Base-by-base conservation (phyloP, 331 rosid genomes). In the Phaseolus coccineus region DNA sequence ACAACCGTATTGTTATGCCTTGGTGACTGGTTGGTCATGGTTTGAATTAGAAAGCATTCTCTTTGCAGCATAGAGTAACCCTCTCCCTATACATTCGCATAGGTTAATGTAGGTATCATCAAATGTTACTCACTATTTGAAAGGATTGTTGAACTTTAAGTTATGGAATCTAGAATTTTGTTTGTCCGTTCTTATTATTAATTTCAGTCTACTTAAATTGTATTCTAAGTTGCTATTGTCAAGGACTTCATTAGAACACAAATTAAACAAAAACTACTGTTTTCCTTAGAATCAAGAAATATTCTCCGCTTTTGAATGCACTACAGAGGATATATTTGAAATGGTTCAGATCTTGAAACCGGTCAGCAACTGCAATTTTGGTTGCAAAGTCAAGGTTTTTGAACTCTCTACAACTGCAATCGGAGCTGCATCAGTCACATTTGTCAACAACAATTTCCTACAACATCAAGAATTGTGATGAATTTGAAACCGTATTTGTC, bases 181-280 rank as follows among this genome's bases (percentile, higher is more conserved):
- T 64, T 35, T 73, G 4, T 6, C 59, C 33, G 9, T 53, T 65
- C 37, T 28, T 71, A 19, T 53, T 46, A 48, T 64, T 64, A 15
- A 46, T 71, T 70, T 16, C 19, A 40, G 19, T 65, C 12, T 68
- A 48, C 25, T 67, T 83, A 30, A 50, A 47, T 6, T 31, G 75
- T 58, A 9, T 58, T 57, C 8, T 55, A 24, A 82, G 48, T 47
- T 67, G 46, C 44, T n/a, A 33, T 39, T 63, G 62, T 30, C 52
- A 39, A 52, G 69, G 78, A 62, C 25, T 77, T 78, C 56, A 52
- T 57, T 12, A 66, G 35, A 39, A 58, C 80, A 71, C 61, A 22
- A 65, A 57, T 53, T 53, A 82, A 82, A 16, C 44, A 55, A 52
- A 68, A 70, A 51, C 2, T 40, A 64, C 71, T 8, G 47, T 6